Evolutionary conservation across 169 alveolate species (phyloP).

Genomic region (Eimeria necatrix): DNA sequence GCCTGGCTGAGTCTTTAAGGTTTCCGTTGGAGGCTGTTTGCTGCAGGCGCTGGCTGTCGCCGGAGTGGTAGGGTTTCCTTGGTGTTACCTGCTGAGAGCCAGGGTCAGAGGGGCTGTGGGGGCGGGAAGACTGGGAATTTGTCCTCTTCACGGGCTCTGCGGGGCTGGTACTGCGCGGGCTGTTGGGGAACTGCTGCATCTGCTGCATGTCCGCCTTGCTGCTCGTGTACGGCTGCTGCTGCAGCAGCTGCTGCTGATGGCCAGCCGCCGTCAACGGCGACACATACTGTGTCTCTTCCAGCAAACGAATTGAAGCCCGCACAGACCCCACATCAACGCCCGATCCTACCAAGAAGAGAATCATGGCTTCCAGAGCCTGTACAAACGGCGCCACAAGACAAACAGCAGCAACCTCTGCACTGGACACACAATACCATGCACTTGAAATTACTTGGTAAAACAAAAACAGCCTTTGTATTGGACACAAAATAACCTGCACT

Average conservation of each 20-base stretch:
- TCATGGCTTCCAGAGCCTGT: slow-evolving; percentile 61
- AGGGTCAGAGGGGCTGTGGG: neutral
- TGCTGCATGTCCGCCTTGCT: slow-evolving; percentile 37
- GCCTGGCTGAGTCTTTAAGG: neutral
- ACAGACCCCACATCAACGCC: neutral
- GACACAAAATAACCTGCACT: no score
- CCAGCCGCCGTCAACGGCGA: slow-evolving; percentile 17
- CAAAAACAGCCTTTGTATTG: neutral
- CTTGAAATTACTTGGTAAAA: no score
- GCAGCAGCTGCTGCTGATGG: slow-evolving; percentile 23
- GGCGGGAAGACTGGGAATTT: neutral
- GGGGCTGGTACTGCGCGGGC: slow-evolving; percentile 48
- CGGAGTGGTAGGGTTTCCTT: neutral
- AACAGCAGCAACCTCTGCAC: neutral
- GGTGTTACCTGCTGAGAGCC: neutral
- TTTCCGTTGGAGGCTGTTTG: neutral
- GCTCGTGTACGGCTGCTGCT: slow-evolving; percentile 27
- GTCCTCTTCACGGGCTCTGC: neutral
- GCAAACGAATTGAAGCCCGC: slow-evolving; percentile 23
- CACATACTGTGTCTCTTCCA: slow-evolving; percentile 31
- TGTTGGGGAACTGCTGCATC: neutral
- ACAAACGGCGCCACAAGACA: neutral
- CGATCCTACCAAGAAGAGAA: slow-evolving; percentile 21
- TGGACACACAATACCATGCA: no score
- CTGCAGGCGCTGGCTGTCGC: neutral